Conservation (phyloP, 169 alveolate species). For the Plasmodium reichenowi region DNA sequence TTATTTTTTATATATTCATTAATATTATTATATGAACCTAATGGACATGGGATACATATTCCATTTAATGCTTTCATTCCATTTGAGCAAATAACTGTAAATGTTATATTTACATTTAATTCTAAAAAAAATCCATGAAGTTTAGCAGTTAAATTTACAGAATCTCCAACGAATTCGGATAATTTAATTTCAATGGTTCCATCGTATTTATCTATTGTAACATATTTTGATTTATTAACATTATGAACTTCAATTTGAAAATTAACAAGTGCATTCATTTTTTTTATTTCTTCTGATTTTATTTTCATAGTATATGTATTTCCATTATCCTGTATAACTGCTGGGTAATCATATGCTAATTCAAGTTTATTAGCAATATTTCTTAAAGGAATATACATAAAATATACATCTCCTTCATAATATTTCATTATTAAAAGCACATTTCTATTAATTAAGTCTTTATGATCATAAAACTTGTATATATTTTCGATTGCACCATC, state of each 20-base stretch:
- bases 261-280: conserved; percentile 60
- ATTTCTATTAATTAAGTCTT: conserved; percentile 52
- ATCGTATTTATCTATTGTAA: conserved; percentile 58
- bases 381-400: conserved; percentile 33
- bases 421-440: conserved; percentile 49
- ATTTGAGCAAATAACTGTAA: conserved; percentile 79
- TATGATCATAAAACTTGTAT: conserved; percentile 60
- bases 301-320: conserved; percentile 31
- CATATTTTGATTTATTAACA: conserved; percentile 41
- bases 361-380: conserved; percentile 29
- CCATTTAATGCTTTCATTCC: conserved; percentile 78
- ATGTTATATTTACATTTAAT: conserved; percentile 43
- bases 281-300: conserved; percentile 63
- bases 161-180: conserved; percentile 66
- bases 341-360: conserved; percentile 47
- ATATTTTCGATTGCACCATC: conserved; percentile 34
- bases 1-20: conserved; percentile 61
- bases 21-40: conserved; percentile 78
- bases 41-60: conserved; percentile 77
- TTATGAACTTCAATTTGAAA: conserved; percentile 56
- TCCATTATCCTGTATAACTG: conserved; percentile 44
- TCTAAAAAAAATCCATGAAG: conserved; percentile 75
- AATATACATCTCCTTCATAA: conserved; percentile 38
- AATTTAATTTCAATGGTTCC: conserved; percentile 49
- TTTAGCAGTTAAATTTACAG: conserved; percentile 45